Evolutionary conservation across 257 asterid species (phyloP).

Genomic region (Scutellaria minor): DNA sequence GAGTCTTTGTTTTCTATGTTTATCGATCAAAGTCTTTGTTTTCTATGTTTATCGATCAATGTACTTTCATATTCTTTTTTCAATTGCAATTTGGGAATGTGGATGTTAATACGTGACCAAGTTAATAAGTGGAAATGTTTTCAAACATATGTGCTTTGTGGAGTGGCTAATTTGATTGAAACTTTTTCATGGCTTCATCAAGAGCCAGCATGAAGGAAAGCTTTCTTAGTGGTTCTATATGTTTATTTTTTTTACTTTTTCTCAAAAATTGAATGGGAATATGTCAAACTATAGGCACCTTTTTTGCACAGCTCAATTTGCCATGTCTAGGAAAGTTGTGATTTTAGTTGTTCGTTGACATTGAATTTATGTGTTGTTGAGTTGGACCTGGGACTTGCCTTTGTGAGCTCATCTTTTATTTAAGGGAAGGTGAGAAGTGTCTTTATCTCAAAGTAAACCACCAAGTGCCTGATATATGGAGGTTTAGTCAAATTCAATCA

Average conservation of each 20-base stretch:
- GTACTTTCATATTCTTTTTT: not conserved
- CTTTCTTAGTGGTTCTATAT: too few relatives aligned
- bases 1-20: constrained; percentile 26
- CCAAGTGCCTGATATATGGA: not conserved
- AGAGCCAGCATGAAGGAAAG: not conserved
- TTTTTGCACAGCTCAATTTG: not conserved
- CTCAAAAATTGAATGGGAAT: not conserved
- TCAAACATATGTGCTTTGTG: not conserved
- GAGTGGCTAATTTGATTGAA: constrained; percentile 12
- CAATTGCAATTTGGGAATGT: not conserved
- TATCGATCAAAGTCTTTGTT: constrained; percentile 4
- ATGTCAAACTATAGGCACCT: not conserved
- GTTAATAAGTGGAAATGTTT: not conserved
- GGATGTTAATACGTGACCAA: not conserved
- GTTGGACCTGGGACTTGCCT: not conserved
- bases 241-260: not conserved
- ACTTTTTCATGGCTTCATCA: not conserved
- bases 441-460: not conserved
- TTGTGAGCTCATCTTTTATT: too few relatives aligned
- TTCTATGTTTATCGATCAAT: constrained; percentile 16
- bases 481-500: not conserved
- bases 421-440: not conserved
- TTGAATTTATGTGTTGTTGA: not conserved
- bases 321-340: not conserved
- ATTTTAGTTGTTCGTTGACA: not conserved